Evolutionary conservation across 371 early-diverging fungal species (phyloP), one percentile per base, ranked within the genome.

Genomic region (Batkoa obscura): DNA sequence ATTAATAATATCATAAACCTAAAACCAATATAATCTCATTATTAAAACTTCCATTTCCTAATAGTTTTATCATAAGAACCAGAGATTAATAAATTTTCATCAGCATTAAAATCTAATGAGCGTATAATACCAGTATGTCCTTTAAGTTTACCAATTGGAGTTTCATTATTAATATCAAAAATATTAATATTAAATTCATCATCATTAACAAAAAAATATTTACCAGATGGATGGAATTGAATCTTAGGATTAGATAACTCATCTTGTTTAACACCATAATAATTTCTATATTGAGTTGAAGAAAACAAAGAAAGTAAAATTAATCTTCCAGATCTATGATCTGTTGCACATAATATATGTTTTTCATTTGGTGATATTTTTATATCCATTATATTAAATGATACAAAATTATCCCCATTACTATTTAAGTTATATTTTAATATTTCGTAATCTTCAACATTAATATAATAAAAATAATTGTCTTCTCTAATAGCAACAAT

Each of bases 331-430:
- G 74, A 68, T 3, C 68, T 62, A 50, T 81, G 72, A 56, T 86
- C 83, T 0, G 89, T 88, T 52, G 83, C 78, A 13, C 73, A 71
- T 8, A 83, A 69, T 37, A 86, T 34, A 59, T 78, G 71, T 32
- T 62, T 64, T 3, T 76, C 78, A 31, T 65, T 51, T 45, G 67
- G 80, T 3, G 68, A 73, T 0, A 67, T 65, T 1, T 74, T 66
- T 34, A 88, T 59, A 61, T 79, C 75, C 69, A 79, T 71, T 12
- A 86, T 78, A 0, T 83, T 81, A 60, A 86, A 88, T 0, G 84
- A 83, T 8, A 88, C 79, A 84, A 85, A 84, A 57, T 79, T 75
- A 61, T 88, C 89, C 15, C 75, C 76, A 66, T 82, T 83, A 41
- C 71, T 62, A 60, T 88, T 88, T 80, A 86, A 79, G 58, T 84